phyloP scores from a whole-genome alignment of 352 stramenopile species.

The Pythium diclinum region DNA sequence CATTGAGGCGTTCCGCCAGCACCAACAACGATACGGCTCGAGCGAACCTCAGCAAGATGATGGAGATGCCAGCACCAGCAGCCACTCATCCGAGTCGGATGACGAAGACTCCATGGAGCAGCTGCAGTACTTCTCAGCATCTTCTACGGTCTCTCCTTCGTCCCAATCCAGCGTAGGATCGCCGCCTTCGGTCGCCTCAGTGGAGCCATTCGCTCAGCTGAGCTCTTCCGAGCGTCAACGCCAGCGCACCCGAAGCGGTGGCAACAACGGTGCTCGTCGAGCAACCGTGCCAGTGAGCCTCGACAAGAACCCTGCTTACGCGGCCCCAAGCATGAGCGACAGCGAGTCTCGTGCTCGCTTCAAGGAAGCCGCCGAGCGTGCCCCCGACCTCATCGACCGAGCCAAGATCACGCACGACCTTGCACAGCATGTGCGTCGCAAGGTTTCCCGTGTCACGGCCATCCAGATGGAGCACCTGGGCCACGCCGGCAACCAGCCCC shows the following conservation, averaged over 20 bases:
- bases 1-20: slow-evolving; percentile 68
- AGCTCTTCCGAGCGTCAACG: slow-evolving; percentile 8
- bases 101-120: slow-evolving; percentile 49
- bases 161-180: slow-evolving; percentile 13
- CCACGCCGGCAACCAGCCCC: slow-evolving; percentile 26
- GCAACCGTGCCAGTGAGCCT: not conserved
- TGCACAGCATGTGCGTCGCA: slow-evolving; percentile 61
- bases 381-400: slow-evolving; percentile 60
- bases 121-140: slow-evolving; percentile 36
- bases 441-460: slow-evolving; percentile 59
- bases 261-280: not conserved
- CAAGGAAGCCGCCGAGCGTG: slow-evolving; percentile 41
- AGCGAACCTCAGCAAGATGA: slow-evolving; percentile 38
- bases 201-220: slow-evolving; percentile 14
- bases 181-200: slow-evolving; percentile 8
- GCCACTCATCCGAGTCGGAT: slow-evolving; percentile 30
- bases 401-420: slow-evolving; percentile 64
- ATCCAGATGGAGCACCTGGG: slow-evolving; percentile 47
- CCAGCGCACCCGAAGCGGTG: slow-evolving; percentile 15
- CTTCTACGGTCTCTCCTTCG: slow-evolving; percentile 8
- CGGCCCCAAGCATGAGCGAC: not conserved
- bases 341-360: slow-evolving; percentile 39
- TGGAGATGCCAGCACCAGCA: slow-evolving; percentile 19
- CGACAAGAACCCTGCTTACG: not conserved
- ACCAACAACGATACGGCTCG: slow-evolving; percentile 58